Evolutionary conservation across 768 basidiomycete species (phyloP).

Genomic region (Sistotremastrum niveocremeum): DNA sequence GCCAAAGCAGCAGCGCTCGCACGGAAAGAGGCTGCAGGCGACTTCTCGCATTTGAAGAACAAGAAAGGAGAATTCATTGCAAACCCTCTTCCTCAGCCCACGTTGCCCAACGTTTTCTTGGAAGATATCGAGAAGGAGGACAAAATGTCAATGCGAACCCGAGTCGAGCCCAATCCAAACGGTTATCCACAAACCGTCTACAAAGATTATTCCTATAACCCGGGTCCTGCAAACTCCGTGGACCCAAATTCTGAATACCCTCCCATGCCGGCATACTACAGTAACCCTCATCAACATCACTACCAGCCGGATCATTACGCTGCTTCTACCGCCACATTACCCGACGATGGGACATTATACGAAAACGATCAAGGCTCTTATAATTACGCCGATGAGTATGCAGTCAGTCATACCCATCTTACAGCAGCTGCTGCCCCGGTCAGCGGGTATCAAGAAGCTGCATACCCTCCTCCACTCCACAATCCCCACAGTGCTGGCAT

Average conservation of each 20-base stretch:
- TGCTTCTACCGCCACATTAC: too few relatives aligned
- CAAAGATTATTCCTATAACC: background rate
- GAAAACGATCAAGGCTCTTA: too few relatives aligned
- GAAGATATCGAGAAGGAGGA: conserved; percentile 56
- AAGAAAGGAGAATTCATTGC: conserved; percentile 77
- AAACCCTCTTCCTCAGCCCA: conserved; percentile 84
- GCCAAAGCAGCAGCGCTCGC: conserved; percentile 70
- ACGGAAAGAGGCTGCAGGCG: conserved; percentile 83
- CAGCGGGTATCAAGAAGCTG: too few relatives aligned
- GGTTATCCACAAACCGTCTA: conserved; percentile 1
- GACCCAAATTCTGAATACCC: background rate
- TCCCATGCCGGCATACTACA: too few relatives aligned
- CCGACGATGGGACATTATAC: too few relatives aligned
- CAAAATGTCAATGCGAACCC: conserved; percentile 39
- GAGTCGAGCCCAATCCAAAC: conserved; percentile 9
- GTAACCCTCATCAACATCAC: too few relatives aligned
- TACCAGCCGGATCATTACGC: too few relatives aligned
- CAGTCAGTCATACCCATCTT: too few relatives aligned
- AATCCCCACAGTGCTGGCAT: too few relatives aligned
- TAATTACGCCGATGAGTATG: too few relatives aligned
- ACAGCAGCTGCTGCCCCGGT: too few relatives aligned
- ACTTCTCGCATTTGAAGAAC: conserved; percentile 84
- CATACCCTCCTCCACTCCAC: too few relatives aligned
- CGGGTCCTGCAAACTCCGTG: background rate
- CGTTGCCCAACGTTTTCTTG: conserved; percentile 81